Base-by-base conservation (phyloP, 169 alveolate genomes). In the Cryptosporidium meleagridis region DNA sequence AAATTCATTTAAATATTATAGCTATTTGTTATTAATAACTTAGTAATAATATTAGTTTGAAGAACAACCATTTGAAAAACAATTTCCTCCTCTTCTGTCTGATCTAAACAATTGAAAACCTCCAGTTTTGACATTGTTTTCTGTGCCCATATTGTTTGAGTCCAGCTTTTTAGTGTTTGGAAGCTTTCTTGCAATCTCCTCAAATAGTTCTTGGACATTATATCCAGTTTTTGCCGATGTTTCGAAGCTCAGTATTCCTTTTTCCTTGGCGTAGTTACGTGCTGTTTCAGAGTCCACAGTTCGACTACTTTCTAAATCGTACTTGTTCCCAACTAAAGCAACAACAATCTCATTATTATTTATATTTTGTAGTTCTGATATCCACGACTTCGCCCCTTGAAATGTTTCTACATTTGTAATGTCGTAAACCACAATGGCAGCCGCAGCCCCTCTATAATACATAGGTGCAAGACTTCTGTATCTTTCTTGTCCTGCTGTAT, bases 391-490 rank as follows among this genome's bases (percentile, higher is more conserved):
- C 14, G 97, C 97, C 51, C 94, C 93, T 31, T 96, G 95, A 69
- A 96, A 95, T n/a, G 98, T 91, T 52, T 95, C 96, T 68, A 86
- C 87, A 31, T 91, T 75, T 16, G 98, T 96, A 53, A 96, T 95
- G 68, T 96, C 98, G 85, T 95, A 96, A 21, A 96, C 98, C 31
- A 95, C 95, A 16, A 96, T 93, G 21, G 98, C 98, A n/a, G 98
- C 98, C 0, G 97, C 93, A 3, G 98, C 97, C 58, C 97, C 98
- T 86, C 98, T 95, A 94, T 95, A 96, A 75, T 95, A 96, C 94
- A 95, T 95, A 2, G 96, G 97, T 3, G 98, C 98, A 35, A 96
- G 80, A 55, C 96, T 93, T 62, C 97, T 86, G 72, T 94, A 96
- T 69, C 97, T 67, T 48, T 94, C 96, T 72, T 94, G 96, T 12